Evolutionary conservation across 2,329 filamentous ascomycete species (phyloP), one percentile per base, ranked within the genome.

Genomic region (Metarhizium anisopliae): DNA sequence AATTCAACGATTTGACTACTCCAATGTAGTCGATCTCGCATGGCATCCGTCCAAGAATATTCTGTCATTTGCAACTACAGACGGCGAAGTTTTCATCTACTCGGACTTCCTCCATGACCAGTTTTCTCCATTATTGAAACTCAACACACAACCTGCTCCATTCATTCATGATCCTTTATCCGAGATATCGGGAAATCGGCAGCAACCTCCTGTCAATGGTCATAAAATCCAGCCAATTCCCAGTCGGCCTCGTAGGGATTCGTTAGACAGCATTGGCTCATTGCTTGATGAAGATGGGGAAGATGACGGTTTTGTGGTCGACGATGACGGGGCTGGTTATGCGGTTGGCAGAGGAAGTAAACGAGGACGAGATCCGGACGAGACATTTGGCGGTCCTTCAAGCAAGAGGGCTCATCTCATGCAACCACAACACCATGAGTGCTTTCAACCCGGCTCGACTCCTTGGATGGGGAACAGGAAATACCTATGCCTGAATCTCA

Each of bases 301-400:
- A 73, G 76, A 77, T 30, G 88, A 90, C 47, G 90, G 90, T 60
- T 99, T 97, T 68, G 89, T 99, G 2, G 85, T 91, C 5, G 94
- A 99, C 64, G 94, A 99, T 60, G 94, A 99, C 66, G 92, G 92
- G 11, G 93, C 91, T 38, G 94, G 93, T 47, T 97, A 97, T 70
- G 81, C 85, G 1, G 74, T 86, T 45, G 83, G 77, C 40, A 68
- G 74, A 36, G 54, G 49, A 11, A 72, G 72, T 50, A 84, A 84
- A 64, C 74, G 81, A 35, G 64, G 72, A 0, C 74, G 74, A 20
- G 77, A 78, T 2, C 75, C 73, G 8, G 74, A 85, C 18, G 88
- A 85, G 59, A 71, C 71, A 14, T 65, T 65, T 50, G 73, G 68
- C 2, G 73, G 73, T 8, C 72, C 72, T 29, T 61, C 72, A 3